phyloP scores from a whole-genome alignment of 768 basidiomycete species.

The Holtermanniella nyarrowii region DNA sequence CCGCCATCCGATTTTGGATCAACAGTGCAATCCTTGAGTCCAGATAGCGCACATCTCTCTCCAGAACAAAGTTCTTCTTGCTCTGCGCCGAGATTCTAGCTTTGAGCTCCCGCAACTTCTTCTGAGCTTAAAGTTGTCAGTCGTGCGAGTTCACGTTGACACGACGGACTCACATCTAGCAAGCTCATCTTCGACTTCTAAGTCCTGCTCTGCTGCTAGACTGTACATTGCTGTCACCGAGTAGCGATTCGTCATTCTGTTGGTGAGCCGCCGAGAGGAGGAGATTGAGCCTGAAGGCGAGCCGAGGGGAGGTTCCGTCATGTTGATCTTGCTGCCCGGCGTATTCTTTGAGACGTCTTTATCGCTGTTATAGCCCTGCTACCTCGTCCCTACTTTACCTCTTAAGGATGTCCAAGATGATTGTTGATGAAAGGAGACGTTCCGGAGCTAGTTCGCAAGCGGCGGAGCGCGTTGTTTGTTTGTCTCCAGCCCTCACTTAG shows the following conservation, averaged over 20 bases:
- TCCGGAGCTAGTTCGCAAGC: too few relatives aligned
- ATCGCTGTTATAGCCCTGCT: too few relatives aligned
- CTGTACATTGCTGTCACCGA: conserved; percentile 91
- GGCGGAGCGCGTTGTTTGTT: too few relatives aligned
- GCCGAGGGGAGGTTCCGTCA: conserved; percentile 1
- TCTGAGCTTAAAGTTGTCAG: conserved; percentile 65
- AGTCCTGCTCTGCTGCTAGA: conserved; percentile 97
- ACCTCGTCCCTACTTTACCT: too few relatives aligned
- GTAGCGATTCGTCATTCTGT: conserved; percentile 91
- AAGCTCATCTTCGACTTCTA: conserved; percentile 93
- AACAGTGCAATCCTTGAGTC: conserved; percentile 93
- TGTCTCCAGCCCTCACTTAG: too few relatives aligned
- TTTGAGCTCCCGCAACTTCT: conserved; percentile 90
- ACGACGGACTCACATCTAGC: conserved; percentile 60
- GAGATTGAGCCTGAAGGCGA: conserved; percentile 13
- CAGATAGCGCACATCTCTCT: conserved; percentile 95
- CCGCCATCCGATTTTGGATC: conserved; percentile 96
- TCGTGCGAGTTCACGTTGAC: background rate
- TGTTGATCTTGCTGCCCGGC: too few relatives aligned
- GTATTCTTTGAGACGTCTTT: too few relatives aligned
- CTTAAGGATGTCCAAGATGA: too few relatives aligned
- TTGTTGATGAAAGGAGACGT: too few relatives aligned
- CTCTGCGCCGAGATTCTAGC: conserved; percentile 94
- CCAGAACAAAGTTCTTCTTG: conserved; percentile 99
- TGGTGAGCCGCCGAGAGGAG: conserved; percentile 38